Evolutionary conservation across 306 rosid species (phyloP), one percentile per base, ranked within the genome.

Genomic region (Inga laurina): DNA sequence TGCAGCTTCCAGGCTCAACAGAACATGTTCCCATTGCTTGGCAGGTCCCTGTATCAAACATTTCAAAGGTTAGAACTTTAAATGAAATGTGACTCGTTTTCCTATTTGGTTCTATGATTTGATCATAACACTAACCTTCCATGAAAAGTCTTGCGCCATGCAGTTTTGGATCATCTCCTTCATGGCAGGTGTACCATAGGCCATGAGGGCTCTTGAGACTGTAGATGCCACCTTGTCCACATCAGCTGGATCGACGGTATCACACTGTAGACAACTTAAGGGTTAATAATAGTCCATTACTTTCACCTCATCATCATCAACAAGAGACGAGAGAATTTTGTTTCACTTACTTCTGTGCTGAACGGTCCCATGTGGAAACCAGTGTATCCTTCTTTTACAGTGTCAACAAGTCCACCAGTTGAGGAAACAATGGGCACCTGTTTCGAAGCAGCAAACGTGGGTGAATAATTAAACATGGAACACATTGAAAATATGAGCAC

Each of bases 341-440:
- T 72, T 39, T 81, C 34, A 37, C 61, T 84, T 92, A 94, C 98
- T 80, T 89, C 89, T 4, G 67, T 86, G 27, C 10, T 85, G 91
- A 94, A 91, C 73, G 82, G 64, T 65, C 98, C 97, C 77, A 85
- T 82, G 10, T 94, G 98, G 85, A 92, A 92, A 82, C 98, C 98
- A 6, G 97, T 92, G 69, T 54, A 92, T n/a, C 97, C 98, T 77
- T 92, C 95, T 83, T 83, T 84, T n/a, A 94, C 97, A 1, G 98
- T 94, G 84, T 94, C 98, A 46, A 92, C 98, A 2, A 94, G 87
- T 52, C 98, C 98, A 35, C 98, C 98, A 24, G 98, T 94, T 79
- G 98, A 90, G 68, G 97, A 87, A 78, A 90, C 94, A 32, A 94
- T 87, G 4, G 98, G 94, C 59, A 91, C 91, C 98, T 94, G 87